Base-by-base conservation (phyloP, 2,329 filamentous ascomycete species). In the Purpureocillium takamizusanense region DNA sequence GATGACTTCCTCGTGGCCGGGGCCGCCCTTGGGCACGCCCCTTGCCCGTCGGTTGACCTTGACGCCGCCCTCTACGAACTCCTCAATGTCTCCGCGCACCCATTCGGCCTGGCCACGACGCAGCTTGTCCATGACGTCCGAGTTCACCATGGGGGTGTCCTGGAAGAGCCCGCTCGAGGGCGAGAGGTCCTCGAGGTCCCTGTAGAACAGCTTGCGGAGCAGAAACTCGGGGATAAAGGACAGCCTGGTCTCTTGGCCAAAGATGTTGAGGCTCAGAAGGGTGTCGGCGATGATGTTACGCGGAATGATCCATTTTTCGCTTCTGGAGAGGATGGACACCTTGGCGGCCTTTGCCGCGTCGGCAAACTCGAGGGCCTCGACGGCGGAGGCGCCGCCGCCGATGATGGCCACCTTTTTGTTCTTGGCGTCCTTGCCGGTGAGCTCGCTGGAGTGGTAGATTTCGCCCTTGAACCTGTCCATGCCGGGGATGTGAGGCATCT, bases 291-390 rank as follows among this genome's bases (percentile, higher is more conserved):
- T 35, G 0, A 84, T 67, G 47, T 94, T 92, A 8, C 87, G 74
- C 0, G 86, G 86, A 37, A 90, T 89, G 45, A 92, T 86, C 86
- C 85, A 90, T 57, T 90, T 92, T 50, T 90, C 85, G 12, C 78
- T 84, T 16, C 86, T 73, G 0, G 86, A 78, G 9, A 94, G 71
- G 23, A 94, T 79, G 40, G 78, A 80, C 0, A 81, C 80, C 51
- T 86, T 78, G 7, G 67, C 64, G 0, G 85, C 86, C 4, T 78
- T 70, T 31, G 78, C 73, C 11, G 75, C 65, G 10, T 80, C 74
- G 1, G 84, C 84, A 49, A 86, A 94, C 52, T 94, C 86, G 18
- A 94, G 68, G 0, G 84, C 85, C 56, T 94, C 86, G 4, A 94
- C 81, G 3, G 86, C 86, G 38, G 80, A 86, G 12, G 86, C 86